phyloP scores from a whole-genome alignment of 2,329 filamentous ascomycete genomes.

The Orbilia blumenaviensis region DNA sequence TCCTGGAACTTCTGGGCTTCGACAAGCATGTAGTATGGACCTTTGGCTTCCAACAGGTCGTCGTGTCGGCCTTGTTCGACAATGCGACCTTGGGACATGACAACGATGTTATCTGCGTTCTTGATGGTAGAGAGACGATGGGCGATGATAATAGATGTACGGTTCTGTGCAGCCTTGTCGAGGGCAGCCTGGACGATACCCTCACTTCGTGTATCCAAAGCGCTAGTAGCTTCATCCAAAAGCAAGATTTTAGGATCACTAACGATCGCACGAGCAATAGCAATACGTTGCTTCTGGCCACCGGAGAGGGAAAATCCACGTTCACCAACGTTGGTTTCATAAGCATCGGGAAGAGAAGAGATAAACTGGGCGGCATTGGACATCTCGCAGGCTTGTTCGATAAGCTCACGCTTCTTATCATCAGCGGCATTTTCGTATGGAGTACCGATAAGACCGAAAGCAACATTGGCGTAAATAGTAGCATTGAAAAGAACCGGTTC shows the following conservation, averaged over 20 bases:
- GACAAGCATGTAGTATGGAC: constrained; percentile 84
- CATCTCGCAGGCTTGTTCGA: constrained; percentile 84
- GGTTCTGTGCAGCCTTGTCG: constrained; percentile 81
- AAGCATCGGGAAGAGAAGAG: constrained; percentile 79
- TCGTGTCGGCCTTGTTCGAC: constrained; percentile 92
- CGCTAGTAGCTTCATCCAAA: constrained; percentile 93
- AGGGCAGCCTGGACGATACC: constrained; percentile 92
- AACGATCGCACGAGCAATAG: constrained; percentile 61
- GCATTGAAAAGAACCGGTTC: constrained; percentile 91
- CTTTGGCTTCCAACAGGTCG: constrained; percentile 73
- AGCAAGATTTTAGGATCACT: constrained; percentile 72
- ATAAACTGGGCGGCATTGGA: constrained; percentile 97
- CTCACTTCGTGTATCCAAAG: constrained; percentile 92
- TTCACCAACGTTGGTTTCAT: constrained; percentile 94
- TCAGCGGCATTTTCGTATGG: constrained; percentile 73
- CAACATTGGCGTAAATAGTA: constrained; percentile 88
- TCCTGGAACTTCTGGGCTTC: constrained; percentile 83
- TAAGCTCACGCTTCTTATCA: constrained; percentile 74
- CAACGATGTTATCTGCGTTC: constrained; percentile 93
- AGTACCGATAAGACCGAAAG: constrained; percentile 88
- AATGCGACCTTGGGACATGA: constrained; percentile 85
- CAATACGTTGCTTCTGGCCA: constrained; percentile 93
- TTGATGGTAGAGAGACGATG: constrained; percentile 95
- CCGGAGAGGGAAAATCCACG: constrained; percentile 91
- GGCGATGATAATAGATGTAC: constrained; percentile 95